These are phyloP conservation scores for Talaromyces sp. DNA, from an alignment of 2,329 filamentous ascomycete genomes.

Conservation along the genomic window DNA sequence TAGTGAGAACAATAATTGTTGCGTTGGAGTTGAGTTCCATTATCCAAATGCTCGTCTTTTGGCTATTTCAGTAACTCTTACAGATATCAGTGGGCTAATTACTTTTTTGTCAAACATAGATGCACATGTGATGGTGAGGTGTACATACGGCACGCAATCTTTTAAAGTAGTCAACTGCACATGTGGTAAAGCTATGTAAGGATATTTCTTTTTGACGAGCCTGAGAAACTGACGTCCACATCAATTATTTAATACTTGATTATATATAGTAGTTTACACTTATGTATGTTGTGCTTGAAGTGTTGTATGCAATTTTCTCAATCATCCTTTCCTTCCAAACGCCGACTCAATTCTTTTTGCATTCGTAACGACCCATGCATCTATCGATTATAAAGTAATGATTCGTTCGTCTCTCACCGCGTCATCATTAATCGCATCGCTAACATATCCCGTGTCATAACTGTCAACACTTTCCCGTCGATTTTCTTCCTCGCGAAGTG, in stretches of 20 bases:
- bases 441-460: constrained; percentile 36
- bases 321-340: background rate
- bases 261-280: background rate
- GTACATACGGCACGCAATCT: too few relatives aligned
- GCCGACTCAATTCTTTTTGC: background rate
- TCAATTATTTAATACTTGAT: background rate
- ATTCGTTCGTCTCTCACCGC: background rate
- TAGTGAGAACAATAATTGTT: background rate
- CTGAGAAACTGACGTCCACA: background rate
- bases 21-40: too few relatives aligned
- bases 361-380: background rate
- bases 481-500: background rate
- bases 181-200: too few relatives aligned
- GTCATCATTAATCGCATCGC: constrained; percentile 12
- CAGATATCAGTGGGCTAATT: too few relatives aligned
- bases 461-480: constrained; percentile 27
- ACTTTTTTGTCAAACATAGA: too few relatives aligned
- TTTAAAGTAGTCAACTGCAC: too few relatives aligned
- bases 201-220: background rate
- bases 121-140: too few relatives aligned
- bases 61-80: too few relatives aligned
- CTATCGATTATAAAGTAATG: background rate
- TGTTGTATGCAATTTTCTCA: background rate
- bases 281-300: background rate
- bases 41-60: background rate